Evolutionary conservation across 2,329 filamentous ascomycete genomes (phyloP).

Genomic region (Epicoccum nigrum): DNA sequence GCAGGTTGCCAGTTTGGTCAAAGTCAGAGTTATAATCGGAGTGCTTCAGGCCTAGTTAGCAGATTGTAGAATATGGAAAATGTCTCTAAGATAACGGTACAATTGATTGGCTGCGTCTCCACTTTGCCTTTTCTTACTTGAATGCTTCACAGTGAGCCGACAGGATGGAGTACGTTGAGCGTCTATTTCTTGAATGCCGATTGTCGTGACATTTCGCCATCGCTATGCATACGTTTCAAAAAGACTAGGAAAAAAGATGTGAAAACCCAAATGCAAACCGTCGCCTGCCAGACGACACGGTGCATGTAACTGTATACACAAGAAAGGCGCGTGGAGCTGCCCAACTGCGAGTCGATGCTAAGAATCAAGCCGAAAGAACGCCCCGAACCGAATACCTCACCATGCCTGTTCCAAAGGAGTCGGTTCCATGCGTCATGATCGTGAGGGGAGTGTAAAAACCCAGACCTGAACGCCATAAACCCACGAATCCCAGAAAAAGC

Average conservation of each 20-base stretch:
- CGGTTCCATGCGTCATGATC: conserved; percentile 20
- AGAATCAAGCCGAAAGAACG: conserved; percentile 12
- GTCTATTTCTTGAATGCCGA: conserved; percentile 2
- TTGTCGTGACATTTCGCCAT: conserved; percentile 7
- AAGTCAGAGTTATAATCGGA: too few species aligned
- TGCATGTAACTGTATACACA: conserved; percentile 12
- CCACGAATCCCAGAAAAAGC: conserved; percentile 31
- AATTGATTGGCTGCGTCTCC: too few species aligned
- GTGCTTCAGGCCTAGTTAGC: too few species aligned
- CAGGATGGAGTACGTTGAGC: conserved; percentile 4
- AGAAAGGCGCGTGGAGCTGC: conserved; percentile 6
- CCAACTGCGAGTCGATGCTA: conserved; percentile 13
- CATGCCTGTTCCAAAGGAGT: conserved; percentile 16
- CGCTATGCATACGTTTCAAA: conserved; percentile 12
- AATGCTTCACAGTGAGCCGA: too few species aligned
- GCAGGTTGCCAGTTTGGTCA: too few species aligned
- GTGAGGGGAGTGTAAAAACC: conserved; percentile 16
- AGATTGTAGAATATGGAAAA: too few species aligned
- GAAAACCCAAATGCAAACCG: conserved; percentile 11
- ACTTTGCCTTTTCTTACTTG: too few species aligned
- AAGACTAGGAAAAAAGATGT: background rate
- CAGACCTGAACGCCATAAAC: conserved; percentile 26
- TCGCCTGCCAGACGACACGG: background rate
- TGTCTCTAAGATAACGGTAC: too few species aligned
- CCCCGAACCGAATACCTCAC: conserved; percentile 14